Base-by-base conservation (phyloP, 2,329 filamentous ascomycete genomes). In the Neofusicoccum sp. region DNA sequence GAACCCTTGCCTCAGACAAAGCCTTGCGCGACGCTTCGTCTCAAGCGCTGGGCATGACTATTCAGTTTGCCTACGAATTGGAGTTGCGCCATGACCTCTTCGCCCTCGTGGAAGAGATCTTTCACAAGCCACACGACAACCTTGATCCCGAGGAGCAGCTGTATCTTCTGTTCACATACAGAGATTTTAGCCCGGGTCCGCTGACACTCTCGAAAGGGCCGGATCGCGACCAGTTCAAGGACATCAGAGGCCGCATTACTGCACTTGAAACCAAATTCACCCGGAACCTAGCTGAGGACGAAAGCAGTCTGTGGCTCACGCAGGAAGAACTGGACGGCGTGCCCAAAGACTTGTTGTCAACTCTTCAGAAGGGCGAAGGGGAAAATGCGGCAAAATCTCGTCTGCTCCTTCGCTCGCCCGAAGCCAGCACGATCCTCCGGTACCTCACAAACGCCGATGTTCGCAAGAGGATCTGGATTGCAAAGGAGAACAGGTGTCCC, bases 241-340 rank as follows among this genome's bases (percentile, higher is more conserved):
- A 83, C 65, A 83, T 82, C 70, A 82, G 83, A 74, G 81, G 80
- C 72, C 72, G 80, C 54, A 68, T 83, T 45, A 81, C 79, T 66
- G 74, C 81, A 69, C 71, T 83, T 50, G 76, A 76, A 65, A 81
- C 81, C 64, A 76, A 79, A 62, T 83, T 83, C 69, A 77, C 79
- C 69, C 82, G 82, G 72, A 83, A 81, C 67, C 65, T 83, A 63
- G 82, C 83, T 63, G 79, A 83, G 67, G 50, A 63, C 11, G 81
- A 82, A 73, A 79, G 78, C 52, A 80, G 79, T 1, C 71, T 83
- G 43, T 84, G 82, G 82, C 81, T 84, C 63, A 81, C 80, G 2
- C 73, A 68, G 2, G 76, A 79, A 60, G 76, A 84, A 68, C 72
- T 84, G 37, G 73, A 79, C 22, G 82, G 82, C 34, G 76, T 83